Base-by-base conservation (phyloP, 352 stramenopile species). In the Aphanomyces astaci region DNA sequence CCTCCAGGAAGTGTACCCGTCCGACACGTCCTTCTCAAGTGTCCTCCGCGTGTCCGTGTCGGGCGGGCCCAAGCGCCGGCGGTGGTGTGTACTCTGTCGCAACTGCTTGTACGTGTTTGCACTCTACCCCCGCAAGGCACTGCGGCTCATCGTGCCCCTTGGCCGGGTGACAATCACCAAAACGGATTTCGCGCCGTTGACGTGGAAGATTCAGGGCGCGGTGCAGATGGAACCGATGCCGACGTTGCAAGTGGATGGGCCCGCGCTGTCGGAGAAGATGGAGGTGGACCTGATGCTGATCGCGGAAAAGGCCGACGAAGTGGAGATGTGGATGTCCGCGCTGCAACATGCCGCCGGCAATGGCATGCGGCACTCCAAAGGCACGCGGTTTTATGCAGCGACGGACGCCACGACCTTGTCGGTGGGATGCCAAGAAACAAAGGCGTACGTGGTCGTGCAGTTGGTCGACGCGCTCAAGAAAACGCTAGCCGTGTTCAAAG, bases 71-170 rank as follows among this genome's bases (percentile, higher is more conserved):
- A 84, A 83, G 71, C 84, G 87, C 13, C 56, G 56, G 13, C 62
- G 62, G 4, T 95, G 87, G 87, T 94, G 93, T 56, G 86, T 95
- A 68, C 72, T 95, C 17, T 93, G 86, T 46, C 86, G 86, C 70
- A 94, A 93, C 54, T 95, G 86, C 46, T 71, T 95, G 45, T 95
- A 95, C 83, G 90, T 92, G 67, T 95, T 95, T 53, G 89, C 82
- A 0, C 88, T 74, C 66, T 28, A 59, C 24, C 22, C 48, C 2
- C 76, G 74, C 36, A 92, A 93, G 62, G 82, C 92, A 69, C 71
- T 95, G 25, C 82, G 84, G 0, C 83, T 84, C n/a, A 94, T 95
- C 67, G 89, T 95, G 52, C 87, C 87, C 4, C 71, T 95, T 25
- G 87, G 86, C 24, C 81, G 80, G 63, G 84, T 95, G 31, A 76